phyloP scores from a whole-genome alignment of 228 moss, liverwort and hornwort species.

The Sphagnum magellanicum region DNA sequence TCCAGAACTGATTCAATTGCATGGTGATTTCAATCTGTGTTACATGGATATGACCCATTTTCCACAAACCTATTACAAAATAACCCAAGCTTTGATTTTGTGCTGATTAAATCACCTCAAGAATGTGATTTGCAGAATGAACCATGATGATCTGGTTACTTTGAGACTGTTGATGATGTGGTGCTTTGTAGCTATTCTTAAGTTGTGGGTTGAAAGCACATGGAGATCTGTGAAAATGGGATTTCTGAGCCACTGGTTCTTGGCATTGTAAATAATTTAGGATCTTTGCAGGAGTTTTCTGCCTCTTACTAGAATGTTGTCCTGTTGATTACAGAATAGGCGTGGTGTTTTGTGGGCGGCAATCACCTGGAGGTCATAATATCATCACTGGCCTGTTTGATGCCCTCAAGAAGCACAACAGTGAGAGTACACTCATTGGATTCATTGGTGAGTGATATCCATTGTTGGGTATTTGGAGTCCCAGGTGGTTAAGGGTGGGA shows the following conservation, averaged over 20 bases:
- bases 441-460: constrained; percentile 56
- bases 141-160: not conserved
- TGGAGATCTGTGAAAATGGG: not conserved
- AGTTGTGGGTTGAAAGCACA: not conserved
- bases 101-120: not conserved
- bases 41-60: not conserved
- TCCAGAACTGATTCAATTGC: too few relatives aligned
- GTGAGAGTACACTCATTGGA: constrained; percentile 61
- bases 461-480: too few relatives aligned
- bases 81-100: too few relatives aligned
- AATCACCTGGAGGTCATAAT: constrained; percentile 97
- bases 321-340: constrained; percentile 49
- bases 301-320: not conserved
- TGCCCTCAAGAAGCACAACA: constrained; percentile 62
- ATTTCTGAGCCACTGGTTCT: not conserved
- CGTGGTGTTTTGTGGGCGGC: constrained; percentile 91
- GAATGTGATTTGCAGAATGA: not conserved
- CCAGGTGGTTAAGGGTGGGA: too few relatives aligned
- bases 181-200: not conserved
- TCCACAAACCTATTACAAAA: not conserved
- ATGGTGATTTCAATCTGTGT: not conserved
- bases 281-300: not conserved
- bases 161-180: too few relatives aligned
- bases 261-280: not conserved
- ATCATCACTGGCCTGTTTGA: constrained; percentile 83